Percentiles rank a stretch among this genome's conserved stretches.
phyloP scores from a whole-genome alignment of 1,139 yeast genomes.

The Yamadazyma aaseri region DNA sequence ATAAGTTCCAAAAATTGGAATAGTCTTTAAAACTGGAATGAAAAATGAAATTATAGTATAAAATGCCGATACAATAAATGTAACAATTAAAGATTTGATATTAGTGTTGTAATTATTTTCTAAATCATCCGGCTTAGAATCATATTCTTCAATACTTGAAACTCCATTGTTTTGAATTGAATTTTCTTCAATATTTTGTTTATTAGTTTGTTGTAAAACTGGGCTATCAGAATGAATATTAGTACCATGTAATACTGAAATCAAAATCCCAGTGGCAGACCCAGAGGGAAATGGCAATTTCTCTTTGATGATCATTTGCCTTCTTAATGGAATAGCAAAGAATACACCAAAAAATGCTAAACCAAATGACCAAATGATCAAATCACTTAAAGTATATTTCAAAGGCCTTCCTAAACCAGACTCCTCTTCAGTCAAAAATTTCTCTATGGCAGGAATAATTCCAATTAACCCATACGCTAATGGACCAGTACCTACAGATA shows the following conservation, averaged over 20 bases:
- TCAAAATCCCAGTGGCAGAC: conserved; percentile 90
- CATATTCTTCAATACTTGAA: neutral
- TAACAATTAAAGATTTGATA: conserved; percentile 51
- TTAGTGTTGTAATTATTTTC: conserved; percentile 47
- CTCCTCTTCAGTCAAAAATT: conserved; percentile 74
- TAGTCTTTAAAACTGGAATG: conserved; percentile 60
- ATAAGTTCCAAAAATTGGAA: conserved; percentile 73
- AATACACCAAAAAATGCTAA: conserved; percentile 93
- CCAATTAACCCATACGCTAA: conserved; percentile 94
- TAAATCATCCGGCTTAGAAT: neutral
- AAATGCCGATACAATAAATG: conserved; percentile 67
- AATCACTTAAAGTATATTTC: conserved; percentile 43
- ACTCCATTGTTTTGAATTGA: neutral
- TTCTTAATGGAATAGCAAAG: conserved; percentile 85
- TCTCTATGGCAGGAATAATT: conserved; percentile 94
- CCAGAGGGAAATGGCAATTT: conserved; percentile 94
- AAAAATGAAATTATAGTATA: conserved; percentile 76
- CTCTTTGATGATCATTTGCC: conserved; percentile 80
- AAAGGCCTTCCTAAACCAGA: conserved; percentile 57
- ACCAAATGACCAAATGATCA: conserved; percentile 81
- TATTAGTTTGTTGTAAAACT: neutral
- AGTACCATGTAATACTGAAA: conserved; percentile 79
- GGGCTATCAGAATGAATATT: conserved; percentile 46
- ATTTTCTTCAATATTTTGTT: neutral
- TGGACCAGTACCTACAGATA: conserved; percentile 97